A percentile compares a stretch with the other conserved stretches of the same genome.
These are phyloP conservation scores for Phytophthora litchii DNA, from an alignment of 352 stramenopile species.

Conservation along the genomic window DNA sequence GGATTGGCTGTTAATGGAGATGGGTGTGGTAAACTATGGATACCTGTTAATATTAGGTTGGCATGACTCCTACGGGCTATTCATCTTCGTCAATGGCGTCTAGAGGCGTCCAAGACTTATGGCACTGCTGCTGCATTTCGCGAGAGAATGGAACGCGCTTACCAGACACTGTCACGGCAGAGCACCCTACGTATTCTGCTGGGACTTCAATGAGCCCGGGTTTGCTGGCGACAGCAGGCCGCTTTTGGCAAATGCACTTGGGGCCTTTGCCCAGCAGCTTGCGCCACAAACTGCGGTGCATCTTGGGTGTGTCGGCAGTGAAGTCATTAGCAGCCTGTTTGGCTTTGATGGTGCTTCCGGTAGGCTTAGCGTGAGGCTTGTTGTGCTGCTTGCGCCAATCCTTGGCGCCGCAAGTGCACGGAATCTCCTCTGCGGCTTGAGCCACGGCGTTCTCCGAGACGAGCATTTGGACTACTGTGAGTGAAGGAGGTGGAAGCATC, in stretches of 20 bases:
- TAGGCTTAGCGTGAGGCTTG: constrained; percentile 5
- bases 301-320: constrained; percentile 17
- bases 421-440: constrained; percentile 3
- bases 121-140: constrained; percentile 54
- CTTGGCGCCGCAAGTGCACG: constrained; percentile 46
- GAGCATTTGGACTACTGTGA: constrained; percentile 29
- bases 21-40: background rate
- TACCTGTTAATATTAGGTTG: constrained; percentile 29
- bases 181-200: constrained; percentile 49
- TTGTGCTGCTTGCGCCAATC: constrained; percentile 35
- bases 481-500: constrained; percentile 30
- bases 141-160: constrained; percentile 60
- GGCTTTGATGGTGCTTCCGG: constrained; percentile 14
- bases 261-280: constrained; percentile 59
- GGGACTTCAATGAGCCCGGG: constrained; percentile 45
- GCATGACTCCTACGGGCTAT: constrained; percentile 9
- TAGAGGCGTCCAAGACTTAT: constrained; percentile 47
- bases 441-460: constrained; percentile 5
- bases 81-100: constrained; percentile 55
- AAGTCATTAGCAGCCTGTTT: constrained; percentile 32
- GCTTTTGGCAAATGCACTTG: constrained; percentile 56
- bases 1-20: constrained; percentile 11
- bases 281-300: constrained; percentile 61
- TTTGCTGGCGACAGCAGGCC: background rate
- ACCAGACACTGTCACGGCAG: constrained; percentile 48